A percentile compares a stretch with the other conserved stretches of the same genome.
Conservation (phyloP, 2,329 filamentous ascomycete species). For the Periconia sp. region DNA sequence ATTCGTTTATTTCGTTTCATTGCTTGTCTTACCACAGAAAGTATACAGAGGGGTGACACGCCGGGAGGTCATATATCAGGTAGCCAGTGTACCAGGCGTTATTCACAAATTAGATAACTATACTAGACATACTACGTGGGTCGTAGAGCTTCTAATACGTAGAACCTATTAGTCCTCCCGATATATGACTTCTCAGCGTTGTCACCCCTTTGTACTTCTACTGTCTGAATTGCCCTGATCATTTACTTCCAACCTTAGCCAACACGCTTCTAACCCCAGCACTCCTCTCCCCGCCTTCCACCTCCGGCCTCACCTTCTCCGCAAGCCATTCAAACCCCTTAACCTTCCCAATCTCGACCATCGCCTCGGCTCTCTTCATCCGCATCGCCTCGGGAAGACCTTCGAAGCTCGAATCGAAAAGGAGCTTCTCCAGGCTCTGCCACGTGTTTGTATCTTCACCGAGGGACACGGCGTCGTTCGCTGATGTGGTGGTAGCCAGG, state of each 20-base stretch:
- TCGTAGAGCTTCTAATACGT: no score
- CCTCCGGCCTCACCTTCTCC: slow-evolving; percentile 17
- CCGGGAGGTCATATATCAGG: no score
- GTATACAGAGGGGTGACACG: no score
- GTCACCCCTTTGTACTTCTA: no score
- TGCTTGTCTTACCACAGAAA: no score
- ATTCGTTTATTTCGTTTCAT: no score
- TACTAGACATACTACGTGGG: no score
- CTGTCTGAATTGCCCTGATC: neutral
- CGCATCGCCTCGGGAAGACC: slow-evolving; percentile 30
- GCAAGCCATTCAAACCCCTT: slow-evolving; percentile 15
- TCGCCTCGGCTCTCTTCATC: slow-evolving; percentile 28
- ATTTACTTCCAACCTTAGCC: slow-evolving; percentile 18
- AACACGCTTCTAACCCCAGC: slow-evolving; percentile 21
- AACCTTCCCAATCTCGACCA: slow-evolving; percentile 19
- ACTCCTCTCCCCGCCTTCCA: slow-evolving; percentile 22
- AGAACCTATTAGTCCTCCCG: no score
- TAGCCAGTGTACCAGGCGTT: no score
- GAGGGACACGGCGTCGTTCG: neutral
- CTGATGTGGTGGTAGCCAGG: slow-evolving; percentile 1
- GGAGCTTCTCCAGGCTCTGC: slow-evolving; percentile 17
- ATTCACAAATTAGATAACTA: no score
- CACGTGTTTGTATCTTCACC: slow-evolving; percentile 10
- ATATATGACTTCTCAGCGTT: no score
- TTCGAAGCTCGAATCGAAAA: slow-evolving; percentile 28